These are phyloP conservation scores for Ganoderma lucidum DNA, from an alignment of 1,284 basidiomycete genomes.

Conservation along the genomic window DNA sequence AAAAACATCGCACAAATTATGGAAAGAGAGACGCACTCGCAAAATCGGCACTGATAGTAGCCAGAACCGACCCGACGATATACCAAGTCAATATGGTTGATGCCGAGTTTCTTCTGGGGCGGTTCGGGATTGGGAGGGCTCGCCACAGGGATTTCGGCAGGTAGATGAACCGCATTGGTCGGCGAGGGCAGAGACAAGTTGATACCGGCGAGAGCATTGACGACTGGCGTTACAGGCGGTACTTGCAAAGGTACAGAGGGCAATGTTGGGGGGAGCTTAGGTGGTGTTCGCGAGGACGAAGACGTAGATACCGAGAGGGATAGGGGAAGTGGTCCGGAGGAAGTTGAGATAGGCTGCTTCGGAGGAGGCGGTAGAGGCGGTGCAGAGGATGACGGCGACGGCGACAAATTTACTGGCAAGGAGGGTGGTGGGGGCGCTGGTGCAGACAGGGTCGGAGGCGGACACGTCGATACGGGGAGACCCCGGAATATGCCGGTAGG, in stretches of 20 bases:
- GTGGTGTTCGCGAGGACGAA: neutral
- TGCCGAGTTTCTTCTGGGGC: slow-evolving; percentile 25
- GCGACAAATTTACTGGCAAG: neutral
- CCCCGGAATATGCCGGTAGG: neutral
- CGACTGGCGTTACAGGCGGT: slow-evolving; percentile 2
- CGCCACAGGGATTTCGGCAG: neutral
- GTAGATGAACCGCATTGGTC: slow-evolving; percentile 13
- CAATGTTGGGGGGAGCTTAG: neutral
- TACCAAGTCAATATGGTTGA: slow-evolving; percentile 34
- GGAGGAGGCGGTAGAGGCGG: neutral
- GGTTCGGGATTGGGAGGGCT: neutral
- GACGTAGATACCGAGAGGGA: neutral
- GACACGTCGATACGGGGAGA: neutral
- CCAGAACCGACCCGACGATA: slow-evolving; percentile 26
- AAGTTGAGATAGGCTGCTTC: neutral
- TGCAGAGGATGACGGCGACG: neutral
- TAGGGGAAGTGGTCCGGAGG: neutral
- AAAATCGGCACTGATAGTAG: slow-evolving; percentile 33
- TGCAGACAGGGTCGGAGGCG: neutral
- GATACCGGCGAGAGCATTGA: neutral
- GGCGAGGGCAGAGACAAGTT: neutral
- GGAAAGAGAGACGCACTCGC: slow-evolving; percentile 29
- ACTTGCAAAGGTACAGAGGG: neutral
- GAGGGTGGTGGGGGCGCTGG: neutral
- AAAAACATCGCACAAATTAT: neutral